phyloP scores from a whole-genome alignment of 495 filamentous ascomycete species.

The Trichoderma gamsii region DNA sequence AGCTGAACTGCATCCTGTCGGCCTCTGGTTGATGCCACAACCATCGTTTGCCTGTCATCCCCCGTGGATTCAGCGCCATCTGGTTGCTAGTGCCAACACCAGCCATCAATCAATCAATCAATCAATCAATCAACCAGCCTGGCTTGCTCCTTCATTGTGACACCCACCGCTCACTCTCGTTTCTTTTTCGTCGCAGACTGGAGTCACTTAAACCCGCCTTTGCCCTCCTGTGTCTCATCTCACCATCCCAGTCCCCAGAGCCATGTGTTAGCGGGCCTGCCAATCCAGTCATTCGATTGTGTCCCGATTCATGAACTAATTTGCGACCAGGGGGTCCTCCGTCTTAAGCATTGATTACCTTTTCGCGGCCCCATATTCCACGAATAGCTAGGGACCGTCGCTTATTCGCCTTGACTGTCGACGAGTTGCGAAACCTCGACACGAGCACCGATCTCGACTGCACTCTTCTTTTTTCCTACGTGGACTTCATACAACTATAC shows the following conservation, averaged over 20 bases:
- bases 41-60: background rate
- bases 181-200: background rate
- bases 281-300: slow-evolving; percentile 9
- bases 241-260: background rate
- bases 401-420: background rate
- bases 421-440: background rate
- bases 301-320: slow-evolving; percentile 10
- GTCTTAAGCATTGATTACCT: slow-evolving; percentile 3
- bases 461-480: background rate
- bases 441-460: background rate
- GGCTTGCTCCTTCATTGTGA: background rate
- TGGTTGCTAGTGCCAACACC: background rate
- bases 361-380: slow-evolving; percentile 3
- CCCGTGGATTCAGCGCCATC: background rate
- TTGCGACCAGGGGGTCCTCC: slow-evolving; percentile 3
- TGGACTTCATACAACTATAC: background rate
- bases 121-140: too few species aligned
- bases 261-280: slow-evolving; percentile 10
- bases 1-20: background rate
- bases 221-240: slow-evolving; percentile 5
- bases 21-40: background rate
- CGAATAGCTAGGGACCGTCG: slow-evolving; percentile 5
- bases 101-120: background rate
- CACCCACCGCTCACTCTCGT: background rate
- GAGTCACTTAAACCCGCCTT: background rate